Percentiles rank a stretch among this genome's conserved stretches.
These are phyloP conservation scores for Poronia punctata DNA, from an alignment of 495 filamentous ascomycete genomes.

Conservation along the genomic window DNA sequence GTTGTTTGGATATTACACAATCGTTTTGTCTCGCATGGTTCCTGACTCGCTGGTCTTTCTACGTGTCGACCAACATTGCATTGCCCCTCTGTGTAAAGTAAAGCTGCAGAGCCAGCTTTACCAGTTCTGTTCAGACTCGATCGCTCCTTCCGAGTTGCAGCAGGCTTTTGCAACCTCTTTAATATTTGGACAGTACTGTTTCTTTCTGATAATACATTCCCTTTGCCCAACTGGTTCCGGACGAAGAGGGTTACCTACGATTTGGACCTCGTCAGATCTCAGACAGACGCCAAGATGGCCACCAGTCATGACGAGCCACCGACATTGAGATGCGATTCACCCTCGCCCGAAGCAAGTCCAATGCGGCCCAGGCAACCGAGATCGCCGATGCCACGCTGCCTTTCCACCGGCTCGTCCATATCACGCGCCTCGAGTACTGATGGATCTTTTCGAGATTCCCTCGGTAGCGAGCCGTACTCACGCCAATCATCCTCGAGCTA, in stretches of 20 bases:
- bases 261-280: no score
- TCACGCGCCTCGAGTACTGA: conserved; percentile 50
- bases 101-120: conserved; percentile 21
- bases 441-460: conserved; percentile 49
- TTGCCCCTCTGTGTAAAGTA: conserved; percentile 7
- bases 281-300: conserved; percentile 22
- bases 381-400: conserved; percentile 60
- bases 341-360: conserved; percentile 61
- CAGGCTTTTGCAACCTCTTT: no score
- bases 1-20: no score
- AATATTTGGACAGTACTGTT: no score
- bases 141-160: no score
- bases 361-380: conserved; percentile 55
- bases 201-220: conserved; percentile 2
- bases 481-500: conserved; percentile 45
- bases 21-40: not conserved
- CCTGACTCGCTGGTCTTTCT: not conserved
- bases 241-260: no score
- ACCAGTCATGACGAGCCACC: conserved; percentile 27
- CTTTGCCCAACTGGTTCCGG: no score
- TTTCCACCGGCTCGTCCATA: conserved; percentile 68
- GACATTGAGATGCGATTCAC: conserved; percentile 40
- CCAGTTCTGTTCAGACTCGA: conserved; percentile 5
- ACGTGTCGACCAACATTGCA: conserved; percentile 6
- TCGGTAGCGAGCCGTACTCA: conserved; percentile 45